A percentile compares a stretch with the other conserved stretches of the same genome.
Evolutionary conservation across 805 yeast species (phyloP).

Genomic region (Pichia phayaonensis): DNA sequence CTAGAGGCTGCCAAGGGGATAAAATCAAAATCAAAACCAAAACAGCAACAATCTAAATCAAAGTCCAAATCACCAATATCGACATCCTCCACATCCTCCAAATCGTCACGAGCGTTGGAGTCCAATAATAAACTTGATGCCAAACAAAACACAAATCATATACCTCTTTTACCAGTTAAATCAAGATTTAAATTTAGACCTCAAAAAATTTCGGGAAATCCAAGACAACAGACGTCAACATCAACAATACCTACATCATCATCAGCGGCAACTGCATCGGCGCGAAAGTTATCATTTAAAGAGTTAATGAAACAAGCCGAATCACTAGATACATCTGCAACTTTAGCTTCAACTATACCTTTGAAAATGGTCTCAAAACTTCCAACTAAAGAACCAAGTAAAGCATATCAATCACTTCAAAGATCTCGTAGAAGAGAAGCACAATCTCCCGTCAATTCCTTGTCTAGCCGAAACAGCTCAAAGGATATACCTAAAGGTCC

Average conservation of each 20-base stretch:
- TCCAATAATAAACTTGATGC: not conserved
- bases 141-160: not conserved
- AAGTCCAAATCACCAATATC: not conserved
- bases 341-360: constrained; percentile 32
- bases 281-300: constrained; percentile 48
- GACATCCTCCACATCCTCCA: not conserved
- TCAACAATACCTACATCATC: not conserved
- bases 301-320: constrained; percentile 68
- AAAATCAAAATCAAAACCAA: constrained; percentile 3
- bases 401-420: constrained; percentile 11
- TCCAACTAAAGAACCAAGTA: constrained; percentile 5
- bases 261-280: constrained; percentile 15
- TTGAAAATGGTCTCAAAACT: constrained; percentile 8
- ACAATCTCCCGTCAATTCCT: not conserved
- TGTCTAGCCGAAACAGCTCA: too few species aligned
- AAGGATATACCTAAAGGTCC: not conserved
- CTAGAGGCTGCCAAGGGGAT: constrained; percentile 27
- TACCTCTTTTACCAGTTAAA: constrained; percentile 2
- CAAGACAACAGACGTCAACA: not conserved
- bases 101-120: not conserved
- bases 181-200: constrained; percentile 5
- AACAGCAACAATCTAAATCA: not conserved
- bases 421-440: constrained; percentile 8
- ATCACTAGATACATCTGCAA: constrained; percentile 43
- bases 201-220: not conserved